Evolutionary conservation across 1,284 basidiomycete species (phyloP), one percentile per base, ranked within the genome.

Genomic region (Puccinia hordei): DNA sequence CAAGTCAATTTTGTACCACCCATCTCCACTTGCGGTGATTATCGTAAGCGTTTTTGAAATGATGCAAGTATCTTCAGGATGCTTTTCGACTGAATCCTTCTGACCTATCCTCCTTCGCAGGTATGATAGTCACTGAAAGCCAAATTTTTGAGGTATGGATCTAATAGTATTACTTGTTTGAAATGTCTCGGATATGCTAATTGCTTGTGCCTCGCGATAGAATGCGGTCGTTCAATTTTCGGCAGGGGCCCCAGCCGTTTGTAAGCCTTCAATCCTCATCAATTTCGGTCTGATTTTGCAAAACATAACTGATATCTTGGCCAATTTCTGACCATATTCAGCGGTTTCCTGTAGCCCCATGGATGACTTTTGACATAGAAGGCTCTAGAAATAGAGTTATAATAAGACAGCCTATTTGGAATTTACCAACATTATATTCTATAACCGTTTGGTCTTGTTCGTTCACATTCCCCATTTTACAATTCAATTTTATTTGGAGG

Each of bases 1-100:
- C 73, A 75, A 63, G 57, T n/a, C 55, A 75, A 75, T 30, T 75
- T 75, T 27, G 73, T 75, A 44, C 73, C 73, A 24, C 73, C 73
- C 13, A 55, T 75, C 44, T 75, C 73, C 6, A 75, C 73, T 35
- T 75, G 73, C 63, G 73, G 73, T 10, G 73, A 75, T 59, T 75
- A 75, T 49, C 73, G 73, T 75, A 13, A 75, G 73, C 57, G 9
- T 22, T 15, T 22, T 15, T 12, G 22, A 72, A 72, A 3, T 65
- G 19, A 38, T 41, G 12, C 38, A 41, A 41, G 38, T 41, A 5
- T 38, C n/a, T 10, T 41, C 33, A 10, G 38, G 30, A 38, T 35
- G 4, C n/a, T 66, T 38, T 2, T 35, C 38, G n/a, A 9, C 19
- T 17, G 13, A n/a, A 33, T 13, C 24, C 12, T 6, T 33, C 30